These are phyloP conservation scores for Eimeria necatrix DNA, from an alignment of 169 alveolate genomes.

Conservation along the genomic window DNA sequence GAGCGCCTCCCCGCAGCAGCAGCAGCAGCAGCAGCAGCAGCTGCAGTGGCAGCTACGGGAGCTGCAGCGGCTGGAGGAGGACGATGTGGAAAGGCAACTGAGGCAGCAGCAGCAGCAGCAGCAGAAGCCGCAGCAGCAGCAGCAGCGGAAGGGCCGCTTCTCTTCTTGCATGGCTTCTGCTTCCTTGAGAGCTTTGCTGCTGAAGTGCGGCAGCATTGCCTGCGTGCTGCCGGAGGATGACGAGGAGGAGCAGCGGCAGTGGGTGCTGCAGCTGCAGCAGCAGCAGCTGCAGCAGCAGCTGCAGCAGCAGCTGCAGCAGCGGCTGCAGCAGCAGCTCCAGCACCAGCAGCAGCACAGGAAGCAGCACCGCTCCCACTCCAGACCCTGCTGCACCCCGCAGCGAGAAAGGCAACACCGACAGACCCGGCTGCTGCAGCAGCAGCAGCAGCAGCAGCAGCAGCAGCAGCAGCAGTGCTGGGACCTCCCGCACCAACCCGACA, in stretches of 20 bases:
- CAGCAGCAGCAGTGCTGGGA: too few relatives aligned
- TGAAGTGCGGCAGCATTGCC: slow-evolving; percentile 47
- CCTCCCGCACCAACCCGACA: too few relatives aligned
- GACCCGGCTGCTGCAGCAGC: too few relatives aligned
- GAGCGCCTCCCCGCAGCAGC: neutral
- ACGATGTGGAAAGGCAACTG: neutral
- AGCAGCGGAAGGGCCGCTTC: neutral
- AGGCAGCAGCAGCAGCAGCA: too few relatives aligned
- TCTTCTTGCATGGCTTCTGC: slow-evolving; percentile 31
- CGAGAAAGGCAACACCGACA: neutral
- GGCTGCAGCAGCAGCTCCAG: too few relatives aligned
- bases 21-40: slow-evolving; percentile 52
- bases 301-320: neutral
- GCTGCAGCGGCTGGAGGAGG: neutral
- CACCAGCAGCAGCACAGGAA: neutral
- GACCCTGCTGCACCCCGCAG: neutral
- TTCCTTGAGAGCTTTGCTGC: neutral
- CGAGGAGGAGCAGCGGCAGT: too few relatives aligned
- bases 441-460: neutral
- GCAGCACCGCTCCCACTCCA: too few relatives aligned
- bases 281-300: neutral
- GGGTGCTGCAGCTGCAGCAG: neutral
- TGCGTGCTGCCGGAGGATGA: slow-evolving; percentile 67
- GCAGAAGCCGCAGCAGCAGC: slow-evolving; percentile 9
- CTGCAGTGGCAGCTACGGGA: neutral